Conservation (phyloP, 495 filamentous ascomycete species). For the Tetracladium marchalianum region DNA sequence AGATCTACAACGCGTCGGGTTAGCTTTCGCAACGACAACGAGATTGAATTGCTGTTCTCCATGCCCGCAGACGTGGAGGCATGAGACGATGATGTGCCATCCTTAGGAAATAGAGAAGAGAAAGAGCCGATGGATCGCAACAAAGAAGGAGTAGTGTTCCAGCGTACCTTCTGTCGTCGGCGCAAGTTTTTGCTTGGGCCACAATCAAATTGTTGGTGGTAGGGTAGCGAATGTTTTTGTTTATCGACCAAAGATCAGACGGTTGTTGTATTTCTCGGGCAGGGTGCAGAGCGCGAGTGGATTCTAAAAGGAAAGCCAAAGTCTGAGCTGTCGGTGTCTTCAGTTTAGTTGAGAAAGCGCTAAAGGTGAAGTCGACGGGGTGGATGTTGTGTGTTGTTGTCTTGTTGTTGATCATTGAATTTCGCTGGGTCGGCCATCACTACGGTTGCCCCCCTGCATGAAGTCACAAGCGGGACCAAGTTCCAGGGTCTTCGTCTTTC, state of each 20-base stretch:
- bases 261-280: too few species aligned
- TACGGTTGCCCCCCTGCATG: constrained; percentile 15
- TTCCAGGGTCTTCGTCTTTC: too few species aligned
- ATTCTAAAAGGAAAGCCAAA: too few species aligned
- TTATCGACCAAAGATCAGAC: too few species aligned
- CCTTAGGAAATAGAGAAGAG: not conserved
- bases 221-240: too few species aligned
- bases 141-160: constrained; percentile 5
- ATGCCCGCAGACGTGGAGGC: constrained; percentile 1
- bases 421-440: constrained; percentile 9
- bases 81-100: not conserved
- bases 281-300: too few species aligned
- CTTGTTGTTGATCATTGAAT: constrained; percentile 17
- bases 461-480: not conserved
- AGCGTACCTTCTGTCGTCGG: too few species aligned
- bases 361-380: too few species aligned
- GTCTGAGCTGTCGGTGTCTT: not conserved
- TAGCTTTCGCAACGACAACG: constrained; percentile 9
- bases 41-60: constrained; percentile 2
- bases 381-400: constrained; percentile 2
- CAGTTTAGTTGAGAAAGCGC: not conserved
- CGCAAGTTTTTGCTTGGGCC: too few species aligned
- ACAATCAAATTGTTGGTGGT: too few species aligned
- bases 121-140: not conserved
- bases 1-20: constrained; percentile 12